phyloP scores from a whole-genome alignment of 495 filamentous ascomycete genomes.

The Antarctomyces pellizariae region DNA sequence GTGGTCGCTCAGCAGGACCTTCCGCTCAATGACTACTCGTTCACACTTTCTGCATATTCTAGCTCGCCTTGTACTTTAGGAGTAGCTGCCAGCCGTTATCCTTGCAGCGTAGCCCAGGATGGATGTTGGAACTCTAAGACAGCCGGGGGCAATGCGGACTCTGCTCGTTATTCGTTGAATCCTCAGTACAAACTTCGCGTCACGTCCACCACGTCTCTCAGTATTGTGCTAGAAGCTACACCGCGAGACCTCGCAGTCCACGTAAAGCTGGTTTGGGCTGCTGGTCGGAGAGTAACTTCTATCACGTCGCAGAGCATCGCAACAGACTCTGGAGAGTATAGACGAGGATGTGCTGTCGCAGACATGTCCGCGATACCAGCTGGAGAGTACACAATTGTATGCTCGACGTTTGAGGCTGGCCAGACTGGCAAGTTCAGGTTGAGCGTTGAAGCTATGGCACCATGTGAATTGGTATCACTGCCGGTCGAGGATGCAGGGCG shows the following conservation, averaged over 20 bases:
- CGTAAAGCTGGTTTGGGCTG: slow-evolving; percentile 58
- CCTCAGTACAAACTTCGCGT: slow-evolving; percentile 60
- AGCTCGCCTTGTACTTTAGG: slow-evolving; percentile 29
- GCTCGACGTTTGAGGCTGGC: slow-evolving; percentile 64
- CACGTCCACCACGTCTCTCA: slow-evolving; percentile 28
- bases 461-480: slow-evolving; percentile 28
- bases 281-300: slow-evolving; percentile 40
- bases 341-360: slow-evolving; percentile 48
- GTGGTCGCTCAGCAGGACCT: slow-evolving; percentile 62
- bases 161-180: slow-evolving; percentile 51
- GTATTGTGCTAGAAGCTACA: slow-evolving; percentile 45
- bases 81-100: slow-evolving; percentile 31
- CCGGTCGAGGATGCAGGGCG: slow-evolving; percentile 44
- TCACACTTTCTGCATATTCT: slow-evolving; percentile 70
- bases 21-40: slow-evolving; percentile 40
- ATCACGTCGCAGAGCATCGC: slow-evolving; percentile 58
- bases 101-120: slow-evolving; percentile 25
- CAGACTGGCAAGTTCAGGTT: slow-evolving; percentile 56
- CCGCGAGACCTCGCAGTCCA: slow-evolving; percentile 43
- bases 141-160: slow-evolving; percentile 63
- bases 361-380: slow-evolving; percentile 28
- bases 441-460: slow-evolving; percentile 35
- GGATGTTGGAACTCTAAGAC: slow-evolving; percentile 55
- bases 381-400: slow-evolving; percentile 69
- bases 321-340: slow-evolving; percentile 61